phyloP scores from a whole-genome alignment of 2,329 filamentous ascomycete species.

The Aureobasidium uvarum region DNA sequence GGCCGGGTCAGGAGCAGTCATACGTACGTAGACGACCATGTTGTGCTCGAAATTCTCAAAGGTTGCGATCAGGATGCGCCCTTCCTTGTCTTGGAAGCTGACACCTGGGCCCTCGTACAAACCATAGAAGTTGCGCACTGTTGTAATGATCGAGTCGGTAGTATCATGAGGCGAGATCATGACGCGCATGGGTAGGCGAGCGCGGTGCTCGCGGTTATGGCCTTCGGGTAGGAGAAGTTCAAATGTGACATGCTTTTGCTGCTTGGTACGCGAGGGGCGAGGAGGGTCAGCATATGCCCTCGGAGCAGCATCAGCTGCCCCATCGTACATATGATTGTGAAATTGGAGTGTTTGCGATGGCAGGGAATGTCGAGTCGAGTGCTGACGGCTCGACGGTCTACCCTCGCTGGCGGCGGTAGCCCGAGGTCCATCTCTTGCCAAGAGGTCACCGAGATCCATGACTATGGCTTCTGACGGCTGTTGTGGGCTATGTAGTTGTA shows the following conservation, averaged over 20 bases:
- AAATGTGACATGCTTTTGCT: slow-evolving; percentile 73
- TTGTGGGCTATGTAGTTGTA: neutral
- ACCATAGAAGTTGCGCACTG: slow-evolving; percentile 98
- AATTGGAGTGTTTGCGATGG: slow-evolving; percentile 27
- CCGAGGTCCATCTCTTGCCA: slow-evolving; percentile 32
- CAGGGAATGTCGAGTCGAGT: slow-evolving; percentile 37
- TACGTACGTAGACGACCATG: slow-evolving; percentile 87
- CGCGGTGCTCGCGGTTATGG: slow-evolving; percentile 62
- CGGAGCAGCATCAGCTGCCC: neutral
- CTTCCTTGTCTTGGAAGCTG: slow-evolving; percentile 88
- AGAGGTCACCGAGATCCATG: slow-evolving; percentile 43
- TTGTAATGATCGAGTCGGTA: slow-evolving; percentile 95
- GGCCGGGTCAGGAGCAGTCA: slow-evolving; percentile 36
- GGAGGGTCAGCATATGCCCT: slow-evolving; percentile 29
- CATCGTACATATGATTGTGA: slow-evolving; percentile 4
- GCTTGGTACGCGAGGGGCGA: slow-evolving; percentile 39
- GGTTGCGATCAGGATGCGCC: slow-evolving; percentile 87
- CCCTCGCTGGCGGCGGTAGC: slow-evolving; percentile 30
- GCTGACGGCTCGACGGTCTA: slow-evolving; percentile 38
- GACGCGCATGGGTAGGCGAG: slow-evolving; percentile 78
- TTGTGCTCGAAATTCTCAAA: slow-evolving; percentile 94
- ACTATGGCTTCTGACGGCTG: neutral
- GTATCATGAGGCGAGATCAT: slow-evolving; percentile 95
- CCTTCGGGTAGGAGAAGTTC: slow-evolving; percentile 69
- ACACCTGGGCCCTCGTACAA: slow-evolving; percentile 83